Evolutionary conservation across 2,329 filamentous ascomycete genomes (phyloP), one percentile per base, ranked within the genome.

Genomic region (Paraphaeosphaeria minitans): DNA sequence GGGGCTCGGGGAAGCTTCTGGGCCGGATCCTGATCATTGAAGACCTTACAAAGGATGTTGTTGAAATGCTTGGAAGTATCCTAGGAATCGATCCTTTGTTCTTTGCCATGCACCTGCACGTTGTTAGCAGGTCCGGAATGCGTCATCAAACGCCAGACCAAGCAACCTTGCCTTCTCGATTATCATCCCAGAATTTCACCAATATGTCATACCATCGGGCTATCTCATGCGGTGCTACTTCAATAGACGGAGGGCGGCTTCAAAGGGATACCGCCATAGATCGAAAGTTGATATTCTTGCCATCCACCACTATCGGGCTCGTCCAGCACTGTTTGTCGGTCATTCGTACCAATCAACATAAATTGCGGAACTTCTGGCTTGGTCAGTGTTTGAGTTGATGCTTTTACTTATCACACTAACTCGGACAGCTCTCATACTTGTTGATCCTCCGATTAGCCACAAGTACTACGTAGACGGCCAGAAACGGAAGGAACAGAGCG

Each of bases 1-100:
- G 3, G 8, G 42, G 24, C 24, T 21, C 2, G 12, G 12, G 13
- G 13, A 46, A 29, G 27, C 22, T 63, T 12, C 50, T 56, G 29
- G 61, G 64, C 2, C 56, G 62, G 14, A 62, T 62, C 29, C 21
- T 64, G n/a, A 66, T 82, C 7, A 76, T 79, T 2, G 79, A 82
- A 56, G 79, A 81, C 60, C 71, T 81, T 5, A 79, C 78, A 2
- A 68, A 76, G 4, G 74, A 79, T 19, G 66, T 81, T 1, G 72
- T 81, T 14, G 78, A 81, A 59, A 43, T 64, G 0, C 67, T 81
- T 0, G 79, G 79, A 5, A 57, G 49, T 4, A 61, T 67, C 33
- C 75, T 78, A n/a, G 74, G 79, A 43, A 71, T 81, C 24, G 78
- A 81, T n/a, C 79, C 79, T 0, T 63, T 76, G 0, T 82, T 82